phyloP scores from a whole-genome alignment of 1,139 yeast species.

The Kurtzmaniella natalensis region DNA sequence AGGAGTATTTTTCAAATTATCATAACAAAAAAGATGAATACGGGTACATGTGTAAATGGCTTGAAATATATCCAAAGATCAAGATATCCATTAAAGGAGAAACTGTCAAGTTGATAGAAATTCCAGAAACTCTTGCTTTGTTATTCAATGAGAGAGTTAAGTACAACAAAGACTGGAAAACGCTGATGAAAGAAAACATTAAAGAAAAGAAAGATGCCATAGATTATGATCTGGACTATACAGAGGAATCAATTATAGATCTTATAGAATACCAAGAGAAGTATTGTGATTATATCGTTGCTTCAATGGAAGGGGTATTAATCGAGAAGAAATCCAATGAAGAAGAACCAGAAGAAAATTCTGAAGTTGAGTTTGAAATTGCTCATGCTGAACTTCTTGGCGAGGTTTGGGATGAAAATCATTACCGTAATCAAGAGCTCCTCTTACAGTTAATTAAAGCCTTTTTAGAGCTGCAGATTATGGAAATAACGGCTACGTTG shows the following conservation, averaged over 20 bases:
- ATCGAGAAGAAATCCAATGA: too few species aligned
- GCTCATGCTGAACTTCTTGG: too few species aligned
- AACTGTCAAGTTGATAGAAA: constrained; percentile 17
- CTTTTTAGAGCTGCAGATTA: too few species aligned
- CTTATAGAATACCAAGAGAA: constrained; percentile 22
- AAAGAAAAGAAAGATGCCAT: constrained; percentile 8
- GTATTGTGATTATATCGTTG: constrained; percentile 20
- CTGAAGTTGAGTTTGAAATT: too few species aligned
- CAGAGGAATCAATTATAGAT: constrained; percentile 12
- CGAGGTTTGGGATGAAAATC: too few species aligned
- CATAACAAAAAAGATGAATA: constrained; percentile 1
- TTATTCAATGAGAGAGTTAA: constrained; percentile 12
- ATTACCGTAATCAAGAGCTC: too few species aligned
- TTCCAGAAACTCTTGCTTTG: constrained; percentile 14
- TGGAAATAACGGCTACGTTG: too few species aligned
- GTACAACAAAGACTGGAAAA: constrained; percentile 15
- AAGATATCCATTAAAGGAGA: constrained; percentile 15
- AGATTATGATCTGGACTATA: constrained; percentile 9
- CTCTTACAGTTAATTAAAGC: too few species aligned
- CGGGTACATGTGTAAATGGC: constrained; percentile 19
- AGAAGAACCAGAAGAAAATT: too few species aligned
- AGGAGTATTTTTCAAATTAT: constrained; percentile 3
- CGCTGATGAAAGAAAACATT: constrained; percentile 10
- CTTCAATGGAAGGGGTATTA: neutral
- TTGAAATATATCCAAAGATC: constrained; percentile 21